These are phyloP conservation scores for Chlorella sorokiniana DNA, from an alignment of 139 green algal genomes.

Conservation along the genomic window DNA sequence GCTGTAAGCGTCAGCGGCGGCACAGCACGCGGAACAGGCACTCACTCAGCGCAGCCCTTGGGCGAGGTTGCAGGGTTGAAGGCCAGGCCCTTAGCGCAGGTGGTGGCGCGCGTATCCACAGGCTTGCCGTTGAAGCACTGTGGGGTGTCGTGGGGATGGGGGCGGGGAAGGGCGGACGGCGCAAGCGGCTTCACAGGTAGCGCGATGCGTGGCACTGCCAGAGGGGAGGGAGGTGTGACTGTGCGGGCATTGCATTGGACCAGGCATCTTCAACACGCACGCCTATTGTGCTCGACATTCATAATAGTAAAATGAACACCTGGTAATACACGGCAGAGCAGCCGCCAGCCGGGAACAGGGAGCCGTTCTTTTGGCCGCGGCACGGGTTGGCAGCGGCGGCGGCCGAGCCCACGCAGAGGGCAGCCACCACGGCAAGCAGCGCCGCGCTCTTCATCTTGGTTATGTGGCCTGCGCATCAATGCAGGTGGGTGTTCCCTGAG, in stretches of 20 bases:
- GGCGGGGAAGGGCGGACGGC: neutral
- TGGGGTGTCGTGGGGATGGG: too few species aligned
- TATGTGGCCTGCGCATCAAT: neutral
- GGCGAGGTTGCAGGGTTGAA: constrained; percentile 2
- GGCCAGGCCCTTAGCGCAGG: neutral
- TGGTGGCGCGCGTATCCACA: neutral
- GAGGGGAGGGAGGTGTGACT: too few species aligned
- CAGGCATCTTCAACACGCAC: neutral
- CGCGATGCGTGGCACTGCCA: neutral
- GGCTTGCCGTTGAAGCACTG: constrained; percentile 10
- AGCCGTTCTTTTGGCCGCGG: constrained; percentile 11
- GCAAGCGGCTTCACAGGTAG: neutral
- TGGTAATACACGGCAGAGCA: constrained; percentile 14
- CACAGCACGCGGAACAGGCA: too few species aligned
- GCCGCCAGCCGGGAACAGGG: neutral
- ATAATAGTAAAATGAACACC: too few species aligned
- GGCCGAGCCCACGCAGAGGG: neutral
- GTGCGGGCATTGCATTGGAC: too few species aligned
- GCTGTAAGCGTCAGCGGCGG: neutral
- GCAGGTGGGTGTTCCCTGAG: too few species aligned
- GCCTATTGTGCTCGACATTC: too few species aligned
- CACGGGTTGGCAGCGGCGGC: neutral
- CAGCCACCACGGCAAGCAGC: neutral
- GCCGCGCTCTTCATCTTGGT: neutral
- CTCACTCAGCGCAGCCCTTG: neutral